phyloP scores from a whole-genome alignment of 495 filamentous ascomycete genomes.

The Opeltia flavorubescens region DNA sequence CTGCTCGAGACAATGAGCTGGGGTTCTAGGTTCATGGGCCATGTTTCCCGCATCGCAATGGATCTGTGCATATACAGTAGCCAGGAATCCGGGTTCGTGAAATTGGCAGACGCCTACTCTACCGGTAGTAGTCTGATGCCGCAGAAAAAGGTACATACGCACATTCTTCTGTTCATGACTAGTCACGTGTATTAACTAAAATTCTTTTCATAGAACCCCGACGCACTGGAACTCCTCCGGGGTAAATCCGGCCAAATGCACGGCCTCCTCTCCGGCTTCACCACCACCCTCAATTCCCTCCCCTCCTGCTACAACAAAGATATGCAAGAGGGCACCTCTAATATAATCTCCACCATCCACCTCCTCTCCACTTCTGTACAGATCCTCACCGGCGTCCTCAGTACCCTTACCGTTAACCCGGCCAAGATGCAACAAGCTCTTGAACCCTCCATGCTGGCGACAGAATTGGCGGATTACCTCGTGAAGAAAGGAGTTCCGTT shows the following conservation, averaged over 20 bases:
- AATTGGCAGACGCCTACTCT: constrained; percentile 58
- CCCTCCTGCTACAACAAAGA: constrained; percentile 41
- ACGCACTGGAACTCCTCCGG: constrained; percentile 74
- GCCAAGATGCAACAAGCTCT: constrained; percentile 69
- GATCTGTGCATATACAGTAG: constrained; percentile 65
- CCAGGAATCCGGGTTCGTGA: constrained; percentile 57
- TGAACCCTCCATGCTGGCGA: constrained; percentile 61
- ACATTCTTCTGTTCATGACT: not conserved
- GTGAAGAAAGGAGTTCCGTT: constrained; percentile 74
- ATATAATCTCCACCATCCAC: constrained; percentile 76
- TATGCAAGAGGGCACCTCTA: constrained; percentile 80
- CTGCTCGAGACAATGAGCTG: constrained; percentile 86
- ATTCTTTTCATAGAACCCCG: constrained; percentile 37
- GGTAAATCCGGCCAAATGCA: constrained; percentile 83
- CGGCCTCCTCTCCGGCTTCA: constrained; percentile 74
- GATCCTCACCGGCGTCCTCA: constrained; percentile 68
- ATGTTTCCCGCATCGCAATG: constrained; percentile 74
- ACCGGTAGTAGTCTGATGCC: constrained; percentile 69
- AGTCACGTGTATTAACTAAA: constrained; percentile 16
- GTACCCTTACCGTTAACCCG: constrained; percentile 49
- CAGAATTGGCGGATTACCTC: constrained; percentile 81
- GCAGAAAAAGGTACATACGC: constrained; percentile 41
- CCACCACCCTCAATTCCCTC: constrained; percentile 33
- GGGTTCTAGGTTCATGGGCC: constrained; percentile 70
- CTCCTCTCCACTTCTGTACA: constrained; percentile 74